Base-by-base conservation (phyloP, 495 filamentous ascomycete genomes). In the Evernia prunastri region DNA sequence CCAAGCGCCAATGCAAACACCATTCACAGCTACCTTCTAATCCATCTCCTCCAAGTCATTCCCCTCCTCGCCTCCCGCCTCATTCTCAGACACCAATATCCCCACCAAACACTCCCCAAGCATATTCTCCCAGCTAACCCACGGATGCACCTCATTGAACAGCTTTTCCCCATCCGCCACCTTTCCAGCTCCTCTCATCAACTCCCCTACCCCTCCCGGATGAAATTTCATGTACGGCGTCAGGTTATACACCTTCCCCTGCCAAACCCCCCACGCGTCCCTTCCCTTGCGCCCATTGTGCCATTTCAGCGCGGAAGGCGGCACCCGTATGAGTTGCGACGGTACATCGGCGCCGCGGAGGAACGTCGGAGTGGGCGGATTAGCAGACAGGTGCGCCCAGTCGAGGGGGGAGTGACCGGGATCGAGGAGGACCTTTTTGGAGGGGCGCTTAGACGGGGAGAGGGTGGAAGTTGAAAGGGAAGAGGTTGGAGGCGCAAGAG, bases 111-210 rank as follows among this genome's bases (percentile, higher is more conserved):
- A 97, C 69, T 88, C 84, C 31, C 85, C 84, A 60, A 98, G 75
- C 84, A 98, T 96, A 6, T 87, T 89, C 78, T 97, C 95, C 80
- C 90, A 96, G 70, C 96, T 98, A 13, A 98, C 93, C 94, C 95
- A 98, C 23, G 93, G 91, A 79, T 98, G 94, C 29, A 92, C 83
- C 78, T 96, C 91, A 66, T 87, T 85, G 74, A 98, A 97, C 70
- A 98, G 68, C 77, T 85, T 86, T 9, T 81, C 85, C 42, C 86
- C 79, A 56, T 82, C 80, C 72, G 77, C 81, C 70, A 92, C 88
- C 66, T 84, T 81, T 23, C 90, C 94, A 3, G 92, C 93, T 20
- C 81, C 87, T 29, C 88, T 81, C 73, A 96, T 78, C 69, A 97
- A 70, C 77, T 98, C 91, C 5, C 85, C 87, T 76, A 88, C 90